Conservation (phyloP, 1,284 basidiomycete species). For the Pseudozyma sp. region DNA sequence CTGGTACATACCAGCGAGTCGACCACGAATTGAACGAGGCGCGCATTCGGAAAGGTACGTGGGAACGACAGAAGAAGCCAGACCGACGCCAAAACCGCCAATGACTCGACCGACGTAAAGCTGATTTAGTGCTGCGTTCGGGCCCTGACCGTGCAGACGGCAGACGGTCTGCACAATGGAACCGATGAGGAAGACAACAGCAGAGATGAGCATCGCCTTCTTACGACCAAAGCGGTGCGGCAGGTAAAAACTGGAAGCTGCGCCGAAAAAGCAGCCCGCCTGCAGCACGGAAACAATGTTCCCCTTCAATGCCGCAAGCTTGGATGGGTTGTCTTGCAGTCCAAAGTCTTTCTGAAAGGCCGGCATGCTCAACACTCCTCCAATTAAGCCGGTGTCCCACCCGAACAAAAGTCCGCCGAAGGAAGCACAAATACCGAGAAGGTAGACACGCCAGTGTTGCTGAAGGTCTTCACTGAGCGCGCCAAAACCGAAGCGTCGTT, state of each 20-base stretch:
- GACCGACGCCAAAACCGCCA: slow-evolving; percentile 46
- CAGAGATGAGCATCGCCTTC: slow-evolving; percentile 55
- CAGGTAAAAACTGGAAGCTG: slow-evolving; percentile 59
- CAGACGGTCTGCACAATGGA: slow-evolving; percentile 61
- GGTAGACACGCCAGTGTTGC: slow-evolving; percentile 46
- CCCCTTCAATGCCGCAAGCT: slow-evolving; percentile 52
- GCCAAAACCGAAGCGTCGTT: slow-evolving; percentile 10
- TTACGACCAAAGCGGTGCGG: slow-evolving; percentile 61
- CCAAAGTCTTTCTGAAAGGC: slow-evolving; percentile 50
- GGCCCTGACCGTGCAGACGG: slow-evolving; percentile 46
- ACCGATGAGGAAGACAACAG: slow-evolving; percentile 60
- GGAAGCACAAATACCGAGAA: slow-evolving; percentile 35
- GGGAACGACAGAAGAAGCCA: slow-evolving; percentile 56
- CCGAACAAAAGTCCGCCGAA: slow-evolving; percentile 49
- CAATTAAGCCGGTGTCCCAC: slow-evolving; percentile 50
- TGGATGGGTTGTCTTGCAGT: slow-evolving; percentile 14
- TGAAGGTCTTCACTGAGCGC: slow-evolving; percentile 30
- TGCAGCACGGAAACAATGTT: slow-evolving; percentile 65
- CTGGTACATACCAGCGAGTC: slow-evolving; percentile 70
- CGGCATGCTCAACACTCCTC: slow-evolving; percentile 40
- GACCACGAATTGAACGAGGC: slow-evolving; percentile 66
- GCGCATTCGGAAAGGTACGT: slow-evolving; percentile 66
- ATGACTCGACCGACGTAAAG: slow-evolving; percentile 62
- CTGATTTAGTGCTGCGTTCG: slow-evolving; percentile 45
- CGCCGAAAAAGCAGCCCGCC: slow-evolving; percentile 64